Evolutionary conservation across 306 rosid species (phyloP), one percentile per base, ranked within the genome.

Genomic region (Parietaria judaica): DNA sequence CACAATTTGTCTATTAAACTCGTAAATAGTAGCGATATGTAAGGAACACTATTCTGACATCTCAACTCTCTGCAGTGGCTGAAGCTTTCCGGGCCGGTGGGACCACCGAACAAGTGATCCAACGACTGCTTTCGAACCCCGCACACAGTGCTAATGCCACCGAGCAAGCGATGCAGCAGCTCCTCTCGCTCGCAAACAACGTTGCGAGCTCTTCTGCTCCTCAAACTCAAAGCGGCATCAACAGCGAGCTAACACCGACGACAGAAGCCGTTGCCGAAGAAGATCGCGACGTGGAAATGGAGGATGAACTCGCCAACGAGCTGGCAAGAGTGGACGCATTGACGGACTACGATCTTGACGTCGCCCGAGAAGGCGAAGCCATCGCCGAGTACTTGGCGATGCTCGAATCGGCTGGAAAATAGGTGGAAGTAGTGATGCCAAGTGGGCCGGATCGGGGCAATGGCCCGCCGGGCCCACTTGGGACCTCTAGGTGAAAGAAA

Each of bases 331-430:
- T 65, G 11, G 83, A 68, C 13, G 87, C 87, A 2, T 58, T 72
- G 23, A 63, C 84, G 0, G 84, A 78, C 61, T 81, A 81, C 48
- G 87, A 81, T 73, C 65, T 81, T 51, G 87, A 81, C 53, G 78
- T 78, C 44, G 63, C 73, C 2, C 69, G 64, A 64, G 87, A 81
- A 78, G 87, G 87, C 3, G 87, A 75, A n/a, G 95, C 98, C 76
- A 79, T 91, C 74, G 65, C 61, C 6, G 92, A 91, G 84, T 91
- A 88, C 75, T 56, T 91, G 72, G 74, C 79, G 60, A 48, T 88
- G 65, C 44, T 91, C 61, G 83, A 78, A 35, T 77, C 88, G 0
- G 74, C 79, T 15, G 71, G 64, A 36, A 69, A 54, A 51, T 51
- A 45, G 63, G 23, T 71, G 56, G 61, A 41, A 41, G 6, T 5